Conservation (phyloP, 1,284 basidiomycete species). For the Bondarzewia mesenterica region DNA sequence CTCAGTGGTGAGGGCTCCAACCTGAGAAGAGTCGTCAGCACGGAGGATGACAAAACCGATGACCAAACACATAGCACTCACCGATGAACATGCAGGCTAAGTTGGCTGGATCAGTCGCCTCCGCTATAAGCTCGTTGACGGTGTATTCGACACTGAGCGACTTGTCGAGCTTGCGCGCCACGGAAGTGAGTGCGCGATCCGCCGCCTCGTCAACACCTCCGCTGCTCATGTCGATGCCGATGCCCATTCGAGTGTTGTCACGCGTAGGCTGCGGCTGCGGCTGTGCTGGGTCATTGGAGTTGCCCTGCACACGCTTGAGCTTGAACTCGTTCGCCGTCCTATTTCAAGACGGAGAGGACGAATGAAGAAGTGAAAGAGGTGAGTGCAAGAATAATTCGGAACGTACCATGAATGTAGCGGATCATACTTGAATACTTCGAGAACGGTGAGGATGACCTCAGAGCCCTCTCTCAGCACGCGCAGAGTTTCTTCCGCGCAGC, state of each 20-base stretch:
- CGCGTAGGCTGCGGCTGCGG: slow-evolving; percentile 11
- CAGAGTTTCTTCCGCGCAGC: slow-evolving; percentile 91
- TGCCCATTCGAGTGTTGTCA: slow-evolving; percentile 25
- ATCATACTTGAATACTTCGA: slow-evolving; percentile 97
- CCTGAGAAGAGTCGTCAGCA: slow-evolving; percentile 2
- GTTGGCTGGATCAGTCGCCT: slow-evolving; percentile 77
- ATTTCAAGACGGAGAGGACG: slow-evolving; percentile 3
- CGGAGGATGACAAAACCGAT: no score
- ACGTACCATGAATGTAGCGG: slow-evolving; percentile 86
- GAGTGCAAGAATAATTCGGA: background rate
- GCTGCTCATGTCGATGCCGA: slow-evolving; percentile 54
- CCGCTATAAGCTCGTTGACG: slow-evolving; percentile 88
- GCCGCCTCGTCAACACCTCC: slow-evolving; percentile 78
- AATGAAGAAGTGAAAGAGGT: background rate
- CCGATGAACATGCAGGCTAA: slow-evolving; percentile 76
- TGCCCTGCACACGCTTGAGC: slow-evolving; percentile 47
- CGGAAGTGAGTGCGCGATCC: slow-evolving; percentile 78
- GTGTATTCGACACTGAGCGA: slow-evolving; percentile 87
- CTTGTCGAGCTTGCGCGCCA: slow-evolving; percentile 77
- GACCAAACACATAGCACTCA: no score
- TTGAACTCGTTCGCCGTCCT: slow-evolving; percentile 75
- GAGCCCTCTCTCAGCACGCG: slow-evolving; percentile 83
- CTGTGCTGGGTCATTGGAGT: slow-evolving; percentile 12
- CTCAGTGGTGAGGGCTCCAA: slow-evolving; percentile 8
- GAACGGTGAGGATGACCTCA: slow-evolving; percentile 85